phyloP scores from a whole-genome alignment of 345 rosid genomes.

The Eucalyptus rudis region DNA sequence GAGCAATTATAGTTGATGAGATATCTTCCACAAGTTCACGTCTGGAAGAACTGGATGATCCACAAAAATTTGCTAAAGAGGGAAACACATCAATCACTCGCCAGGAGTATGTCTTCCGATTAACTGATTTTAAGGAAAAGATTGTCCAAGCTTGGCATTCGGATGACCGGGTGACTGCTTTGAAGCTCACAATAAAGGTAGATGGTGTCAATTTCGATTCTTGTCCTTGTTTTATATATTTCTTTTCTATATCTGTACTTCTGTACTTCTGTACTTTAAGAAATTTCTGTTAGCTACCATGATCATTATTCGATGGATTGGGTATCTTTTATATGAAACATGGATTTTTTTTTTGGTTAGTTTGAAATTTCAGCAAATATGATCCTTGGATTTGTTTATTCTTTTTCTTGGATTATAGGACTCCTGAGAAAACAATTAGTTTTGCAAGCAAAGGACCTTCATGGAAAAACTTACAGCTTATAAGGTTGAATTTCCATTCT shows the following conservation, averaged over 20 bases:
- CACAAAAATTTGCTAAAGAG: conserved; percentile 35
- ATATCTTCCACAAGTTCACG: conserved; percentile 26
- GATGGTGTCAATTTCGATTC: neutral
- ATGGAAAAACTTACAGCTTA: neutral
- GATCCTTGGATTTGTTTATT: neutral
- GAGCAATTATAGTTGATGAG: conserved; percentile 23
- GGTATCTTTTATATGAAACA: neutral
- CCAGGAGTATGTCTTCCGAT: conserved; percentile 64
- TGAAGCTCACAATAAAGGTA: conserved; percentile 81
- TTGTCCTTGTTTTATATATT: neutral
- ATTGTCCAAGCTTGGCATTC: conserved; percentile 56
- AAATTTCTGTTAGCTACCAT: neutral
- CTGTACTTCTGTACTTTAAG: neutral
- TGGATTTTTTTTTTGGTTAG: neutral
- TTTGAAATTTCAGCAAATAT: neutral
- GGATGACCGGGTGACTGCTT: conserved; percentile 73
- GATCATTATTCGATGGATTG: neutral
- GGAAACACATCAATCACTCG: conserved; percentile 33
- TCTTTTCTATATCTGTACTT: neutral
- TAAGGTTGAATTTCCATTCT: neutral
- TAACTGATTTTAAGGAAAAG: conserved; percentile 71
- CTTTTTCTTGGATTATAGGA: neutral
- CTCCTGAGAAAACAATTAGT: neutral
- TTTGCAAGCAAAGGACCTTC: neutral
- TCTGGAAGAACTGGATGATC: conserved; percentile 46